phyloP scores from a whole-genome alignment of 2,329 filamentous ascomycete genomes.

The Akanthomyces dipterigenus region DNA sequence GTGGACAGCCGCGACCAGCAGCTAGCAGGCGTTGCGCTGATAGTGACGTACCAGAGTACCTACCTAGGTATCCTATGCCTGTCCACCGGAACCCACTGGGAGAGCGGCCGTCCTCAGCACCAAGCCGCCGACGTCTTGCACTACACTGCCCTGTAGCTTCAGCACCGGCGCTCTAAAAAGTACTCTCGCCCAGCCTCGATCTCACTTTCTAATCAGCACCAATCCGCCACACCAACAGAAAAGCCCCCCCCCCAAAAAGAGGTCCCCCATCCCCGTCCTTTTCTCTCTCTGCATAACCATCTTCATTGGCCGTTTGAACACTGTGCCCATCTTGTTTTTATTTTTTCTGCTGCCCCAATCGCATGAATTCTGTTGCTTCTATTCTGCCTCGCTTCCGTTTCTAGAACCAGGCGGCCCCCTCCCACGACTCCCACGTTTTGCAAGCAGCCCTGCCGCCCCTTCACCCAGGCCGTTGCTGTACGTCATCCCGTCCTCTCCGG shows the following conservation, averaged over 20 bases:
- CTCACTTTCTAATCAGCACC: conserved; percentile 1
- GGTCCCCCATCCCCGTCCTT: not conserved
- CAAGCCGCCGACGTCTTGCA: too few species aligned
- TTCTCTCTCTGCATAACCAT: not conserved
- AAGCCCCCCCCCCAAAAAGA: not conserved
- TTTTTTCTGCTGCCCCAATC: not conserved
- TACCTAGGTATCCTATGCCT: too few species aligned
- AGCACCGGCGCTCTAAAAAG: too few species aligned
- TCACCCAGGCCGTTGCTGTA: not conserved
- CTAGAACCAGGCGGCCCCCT: not conserved
- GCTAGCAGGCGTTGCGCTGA: not conserved
- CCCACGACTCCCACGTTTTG: not conserved
- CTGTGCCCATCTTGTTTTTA: not conserved
- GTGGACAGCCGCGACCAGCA: not conserved
- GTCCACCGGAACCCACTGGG: not conserved
- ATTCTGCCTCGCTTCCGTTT: not conserved
- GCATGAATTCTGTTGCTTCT: not conserved
- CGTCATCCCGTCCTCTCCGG: conserved; percentile 10
- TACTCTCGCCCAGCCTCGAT: too few species aligned
- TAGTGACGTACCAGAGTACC: not conserved
- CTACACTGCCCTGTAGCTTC: too few species aligned
- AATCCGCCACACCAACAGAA: not conserved
- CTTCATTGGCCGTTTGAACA: not conserved
- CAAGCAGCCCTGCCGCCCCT: not conserved
- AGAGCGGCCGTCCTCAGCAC: too few species aligned